These are phyloP conservation scores for Fomitiporia mediterranea DNA, from an alignment of 1,284 basidiomycete species.

Conservation along the genomic window DNA sequence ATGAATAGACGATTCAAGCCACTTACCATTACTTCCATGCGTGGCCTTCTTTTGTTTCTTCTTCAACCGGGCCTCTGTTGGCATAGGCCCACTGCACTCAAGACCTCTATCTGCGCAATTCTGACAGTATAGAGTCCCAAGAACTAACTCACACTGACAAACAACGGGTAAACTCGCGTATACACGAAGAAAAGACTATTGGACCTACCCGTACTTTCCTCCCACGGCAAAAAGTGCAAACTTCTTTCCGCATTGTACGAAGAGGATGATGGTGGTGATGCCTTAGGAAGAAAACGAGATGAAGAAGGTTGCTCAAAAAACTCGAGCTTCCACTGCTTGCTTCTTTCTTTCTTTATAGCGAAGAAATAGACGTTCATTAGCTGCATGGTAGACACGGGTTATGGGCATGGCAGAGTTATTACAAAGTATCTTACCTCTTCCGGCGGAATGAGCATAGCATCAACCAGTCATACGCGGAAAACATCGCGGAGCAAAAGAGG, in stretches of 20 bases:
- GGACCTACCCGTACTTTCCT: conserved; percentile 21
- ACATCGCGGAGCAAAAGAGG: no score
- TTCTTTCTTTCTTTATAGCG: background rate
- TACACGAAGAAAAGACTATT: conserved; percentile 12
- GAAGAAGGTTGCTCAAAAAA: background rate
- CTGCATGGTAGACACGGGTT: background rate
- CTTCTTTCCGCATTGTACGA: background rate
- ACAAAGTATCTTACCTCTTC: background rate
- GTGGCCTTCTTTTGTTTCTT: background rate
- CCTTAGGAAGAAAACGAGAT: background rate
- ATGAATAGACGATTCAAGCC: no score
- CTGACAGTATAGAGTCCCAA: background rate
- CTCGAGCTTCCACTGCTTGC: background rate
- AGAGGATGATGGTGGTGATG: background rate
- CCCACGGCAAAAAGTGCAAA: background rate
- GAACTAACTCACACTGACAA: background rate
- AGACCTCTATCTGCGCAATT: background rate
- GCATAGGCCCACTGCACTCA: background rate
- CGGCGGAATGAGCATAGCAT: background rate
- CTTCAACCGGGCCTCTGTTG: background rate
- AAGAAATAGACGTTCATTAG: background rate
- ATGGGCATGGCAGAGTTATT: background rate
- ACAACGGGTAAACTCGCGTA: background rate
- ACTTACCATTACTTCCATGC: no score
- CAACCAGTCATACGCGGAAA: background rate